A percentile compares a stretch with the other conserved stretches of the same genome.
These are phyloP conservation scores for Saccharum spontaneum DNA, from an alignment of 176 grass and related monocot species.

Conservation along the genomic window DNA sequence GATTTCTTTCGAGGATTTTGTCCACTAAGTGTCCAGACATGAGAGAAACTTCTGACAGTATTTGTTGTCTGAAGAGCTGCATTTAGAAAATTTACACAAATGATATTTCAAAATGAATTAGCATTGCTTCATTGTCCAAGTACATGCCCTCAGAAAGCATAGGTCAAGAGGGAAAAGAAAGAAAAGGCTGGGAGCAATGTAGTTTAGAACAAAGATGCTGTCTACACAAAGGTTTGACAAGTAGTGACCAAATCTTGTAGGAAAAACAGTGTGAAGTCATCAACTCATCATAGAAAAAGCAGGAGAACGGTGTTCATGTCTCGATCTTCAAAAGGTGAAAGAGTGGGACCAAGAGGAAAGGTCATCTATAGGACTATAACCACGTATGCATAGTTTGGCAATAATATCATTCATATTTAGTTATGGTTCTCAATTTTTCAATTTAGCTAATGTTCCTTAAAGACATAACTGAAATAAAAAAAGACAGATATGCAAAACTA, in stretches of 20 bases:
- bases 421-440: neutral
- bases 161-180: neutral
- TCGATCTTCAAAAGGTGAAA: neutral
- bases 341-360: neutral
- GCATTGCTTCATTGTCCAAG: constrained; percentile 18
- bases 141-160: constrained; percentile 20
- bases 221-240: constrained; percentile 20
- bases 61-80: constrained; percentile 62
- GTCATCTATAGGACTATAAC: neutral
- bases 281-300: neutral
- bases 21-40: constrained; percentile 79
- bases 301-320: constrained; percentile 2
- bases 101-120: constrained; percentile 24
- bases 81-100: constrained; percentile 36
- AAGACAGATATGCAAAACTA: neutral
- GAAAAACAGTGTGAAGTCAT: constrained; percentile 21
- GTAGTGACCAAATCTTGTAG: constrained; percentile 18
- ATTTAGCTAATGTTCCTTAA: constrained; percentile 9
- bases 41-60: constrained; percentile 53
- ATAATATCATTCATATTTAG: neutral
- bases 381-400: neutral
- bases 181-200: constrained; percentile 18
- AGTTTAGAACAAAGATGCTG: constrained; percentile 10
- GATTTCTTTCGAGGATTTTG: constrained; percentile 59
- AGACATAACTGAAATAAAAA: neutral